A percentile compares a stretch with the other conserved stretches of the same genome.
Evolutionary conservation across 352 stramenopile genomes (phyloP).

Genomic region (Globisporangium ultimum): DNA sequence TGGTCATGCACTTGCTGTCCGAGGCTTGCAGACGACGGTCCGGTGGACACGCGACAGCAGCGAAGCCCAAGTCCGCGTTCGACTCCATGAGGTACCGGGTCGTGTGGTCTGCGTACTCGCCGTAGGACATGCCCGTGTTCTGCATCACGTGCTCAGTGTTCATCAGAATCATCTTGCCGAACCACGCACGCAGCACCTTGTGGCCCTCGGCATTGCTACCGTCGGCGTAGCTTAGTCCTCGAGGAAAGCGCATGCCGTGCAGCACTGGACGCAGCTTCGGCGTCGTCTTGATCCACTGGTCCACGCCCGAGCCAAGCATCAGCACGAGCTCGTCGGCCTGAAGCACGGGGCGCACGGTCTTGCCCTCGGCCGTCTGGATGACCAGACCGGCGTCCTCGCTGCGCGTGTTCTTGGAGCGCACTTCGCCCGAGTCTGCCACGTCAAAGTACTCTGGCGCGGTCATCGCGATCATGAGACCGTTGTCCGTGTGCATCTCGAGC

Average conservation of each 20-base stretch:
- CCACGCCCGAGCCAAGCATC: slow-evolving; percentile 73
- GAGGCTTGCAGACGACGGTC: slow-evolving; percentile 42
- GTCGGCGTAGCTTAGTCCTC: slow-evolving; percentile 33
- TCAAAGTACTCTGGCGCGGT: slow-evolving; percentile 69
- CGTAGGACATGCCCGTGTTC: slow-evolving; percentile 54
- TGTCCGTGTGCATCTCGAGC: slow-evolving; percentile 75
- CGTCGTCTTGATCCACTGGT: slow-evolving; percentile 64
- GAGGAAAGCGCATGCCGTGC: slow-evolving; percentile 75
- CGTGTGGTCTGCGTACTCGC: slow-evolving; percentile 49
- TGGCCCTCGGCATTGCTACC: slow-evolving; percentile 14
- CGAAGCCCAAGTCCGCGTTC: slow-evolving; percentile 30
- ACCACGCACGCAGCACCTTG: slow-evolving; percentile 58
- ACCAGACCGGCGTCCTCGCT: slow-evolving; percentile 60
- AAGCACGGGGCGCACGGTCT: slow-evolving; percentile 59
- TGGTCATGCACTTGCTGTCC: slow-evolving; percentile 44
- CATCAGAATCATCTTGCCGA: slow-evolving; percentile 65
- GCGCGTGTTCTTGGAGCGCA: slow-evolving; percentile 41
- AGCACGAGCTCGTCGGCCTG: slow-evolving; percentile 72
- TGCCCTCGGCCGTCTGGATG: slow-evolving; percentile 50
- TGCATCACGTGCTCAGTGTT: slow-evolving; percentile 38
- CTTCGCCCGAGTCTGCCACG: slow-evolving; percentile 32
- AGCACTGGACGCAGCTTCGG: slow-evolving; percentile 54
- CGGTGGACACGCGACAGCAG: slow-evolving; percentile 40
- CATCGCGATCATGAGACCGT: slow-evolving; percentile 74
- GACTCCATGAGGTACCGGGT: slow-evolving; percentile 47